Base-by-base conservation (phyloP, 495 filamentous ascomycete species). In the Neurospora terricola region DNA sequence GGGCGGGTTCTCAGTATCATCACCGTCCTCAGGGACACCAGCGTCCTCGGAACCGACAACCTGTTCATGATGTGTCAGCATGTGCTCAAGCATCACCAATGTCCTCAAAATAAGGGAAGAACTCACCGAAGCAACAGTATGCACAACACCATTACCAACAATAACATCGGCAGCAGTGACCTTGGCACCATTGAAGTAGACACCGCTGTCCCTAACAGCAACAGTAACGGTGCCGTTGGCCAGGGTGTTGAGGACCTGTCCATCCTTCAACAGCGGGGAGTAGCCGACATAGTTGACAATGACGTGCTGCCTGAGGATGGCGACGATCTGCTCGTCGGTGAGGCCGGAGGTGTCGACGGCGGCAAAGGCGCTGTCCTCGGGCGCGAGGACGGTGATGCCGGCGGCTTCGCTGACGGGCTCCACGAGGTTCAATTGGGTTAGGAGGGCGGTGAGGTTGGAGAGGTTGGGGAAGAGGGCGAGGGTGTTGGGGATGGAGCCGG, bases 61-160 rank as follows among this genome's bases (percentile, higher is more conserved):
- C 48, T 59, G 5, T 27, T 59, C 21, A 54, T 6, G 2, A 7
- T 14, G 11, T 54, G 21, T 54, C 5, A 54, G 21, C 21, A 54
- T 27, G 2, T 6, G 10, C 4, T 39, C 42, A 39, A 5, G 0
- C 38, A 5, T 39, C 11, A 39, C n/a, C n/a, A n/a, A n/a, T n/a
- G n/a, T n/a, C n/a, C n/a, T n/a, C n/a, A n/a, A n/a, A n/a, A n/a
- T n/a, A n/a, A n/a, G n/a, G n/a, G n/a, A n/a, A n/a, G n/a, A n/a
- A n/a, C 70, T 70, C 78, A 83, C 81, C 78, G 77, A 78, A 68
- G 83, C 77, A 27, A 84, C 74, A 12, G 82, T 76, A 72, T 84
- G 83, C 23, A 78, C 77, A 6, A 84, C 83, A 11, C 83, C 83
- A 72, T 83, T 83, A 0, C 74, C 72, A 39, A 79, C 70, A 36